Conservation (phyloP, 768 basidiomycete genomes). For the Tylopilus vinaceipallidus region DNA sequence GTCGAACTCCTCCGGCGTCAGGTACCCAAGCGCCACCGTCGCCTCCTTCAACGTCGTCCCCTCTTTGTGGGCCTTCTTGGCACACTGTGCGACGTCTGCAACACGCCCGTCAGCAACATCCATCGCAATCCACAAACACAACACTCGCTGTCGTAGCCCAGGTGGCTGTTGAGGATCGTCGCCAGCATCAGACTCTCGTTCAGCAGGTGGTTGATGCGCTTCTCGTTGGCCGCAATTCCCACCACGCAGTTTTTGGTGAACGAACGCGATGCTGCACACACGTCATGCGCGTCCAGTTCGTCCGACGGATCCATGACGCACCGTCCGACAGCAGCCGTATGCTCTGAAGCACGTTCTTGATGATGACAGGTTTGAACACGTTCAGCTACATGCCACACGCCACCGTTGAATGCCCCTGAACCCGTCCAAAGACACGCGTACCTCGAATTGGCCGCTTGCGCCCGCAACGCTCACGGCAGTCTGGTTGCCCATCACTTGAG, state of each 20-base stretch:
- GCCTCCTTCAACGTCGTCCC: conserved; percentile 96
- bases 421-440: conserved; percentile 33
- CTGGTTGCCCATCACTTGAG: conserved; percentile 98
- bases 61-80: conserved; percentile 99
- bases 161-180: conserved; percentile 91
- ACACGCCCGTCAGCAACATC: conserved; percentile 9
- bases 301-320: conserved; percentile 30
- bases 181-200: conserved; percentile 98
- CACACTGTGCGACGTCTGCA: conserved; percentile 93
- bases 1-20: conserved; percentile 92
- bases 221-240: conserved; percentile 95
- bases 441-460: conserved; percentile 96
- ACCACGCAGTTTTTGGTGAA: conserved; percentile 98
- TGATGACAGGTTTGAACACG: conserved; percentile 98
- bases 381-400: conserved; percentile 62
- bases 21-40: conserved; percentile 80
- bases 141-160: conserved; percentile 93
- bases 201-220: conserved; percentile 81
- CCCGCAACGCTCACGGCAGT: conserved; percentile 90
- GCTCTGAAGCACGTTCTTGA: conserved; percentile 96
- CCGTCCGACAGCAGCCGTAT: conserved; percentile 93
- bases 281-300: conserved; percentile 6
- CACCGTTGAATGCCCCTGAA: conserved; percentile 5
- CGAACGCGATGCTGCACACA: conserved; percentile 67
- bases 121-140: conserved; percentile 1